Conservation (phyloP, 139 green algal genomes). For the Chara braunii region DNA sequence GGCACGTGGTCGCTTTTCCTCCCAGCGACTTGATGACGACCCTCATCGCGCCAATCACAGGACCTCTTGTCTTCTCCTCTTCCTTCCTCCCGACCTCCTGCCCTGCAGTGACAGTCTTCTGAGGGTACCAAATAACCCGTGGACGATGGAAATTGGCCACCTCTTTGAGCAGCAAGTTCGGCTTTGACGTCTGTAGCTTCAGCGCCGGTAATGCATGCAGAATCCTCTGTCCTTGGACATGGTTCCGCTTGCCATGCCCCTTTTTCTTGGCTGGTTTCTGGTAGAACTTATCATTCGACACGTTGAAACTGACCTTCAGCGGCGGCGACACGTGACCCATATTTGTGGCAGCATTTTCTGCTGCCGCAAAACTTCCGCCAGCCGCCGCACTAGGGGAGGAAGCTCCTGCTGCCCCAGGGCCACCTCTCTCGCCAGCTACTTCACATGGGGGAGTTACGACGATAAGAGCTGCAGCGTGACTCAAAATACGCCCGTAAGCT, state of each 20-base stretch:
- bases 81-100: background rate
- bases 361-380: background rate
- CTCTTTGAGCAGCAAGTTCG: constrained; percentile 3
- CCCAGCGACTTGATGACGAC: constrained; percentile 26
- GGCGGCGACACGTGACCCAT: background rate
- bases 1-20: constrained; percentile 20
- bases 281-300: constrained; percentile 13
- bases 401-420: no score
- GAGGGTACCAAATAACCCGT: constrained; percentile 3
- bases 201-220: constrained; percentile 46
- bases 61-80: background rate
- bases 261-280: background rate
- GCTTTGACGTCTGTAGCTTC: constrained; percentile 43
- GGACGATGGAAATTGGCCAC: constrained; percentile 47
- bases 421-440: no score
- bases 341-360: background rate
- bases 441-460: background rate
- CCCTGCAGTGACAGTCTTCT: constrained; percentile 1
- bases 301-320: background rate
- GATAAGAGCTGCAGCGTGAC: background rate
- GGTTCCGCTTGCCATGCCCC: background rate
- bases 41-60: background rate
- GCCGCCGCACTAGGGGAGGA: background rate
- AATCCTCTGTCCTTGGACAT: constrained; percentile 3
- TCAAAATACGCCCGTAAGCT: background rate